Percentiles rank a stretch among this genome's conserved stretches.
Evolutionary conservation across 2,329 filamentous ascomycete species (phyloP).

Genomic region (Pseudogymnoascus sp.): DNA sequence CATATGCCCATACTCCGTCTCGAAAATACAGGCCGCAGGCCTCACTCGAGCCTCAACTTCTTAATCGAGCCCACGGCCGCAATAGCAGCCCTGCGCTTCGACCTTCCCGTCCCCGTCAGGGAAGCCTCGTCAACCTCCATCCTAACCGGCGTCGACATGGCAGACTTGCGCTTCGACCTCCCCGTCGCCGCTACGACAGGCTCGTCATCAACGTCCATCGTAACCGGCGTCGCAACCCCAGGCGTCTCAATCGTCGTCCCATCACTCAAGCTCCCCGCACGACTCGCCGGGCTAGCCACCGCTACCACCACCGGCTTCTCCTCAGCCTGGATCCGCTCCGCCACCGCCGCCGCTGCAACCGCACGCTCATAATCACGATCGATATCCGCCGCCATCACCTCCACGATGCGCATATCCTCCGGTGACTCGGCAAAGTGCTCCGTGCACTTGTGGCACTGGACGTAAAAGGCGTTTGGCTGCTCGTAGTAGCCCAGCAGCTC

Average conservation of each 20-base stretch:
- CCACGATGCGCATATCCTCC: slow-evolving; percentile 23
- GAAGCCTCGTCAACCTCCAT: background rate
- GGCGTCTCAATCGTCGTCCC: slow-evolving; percentile 26
- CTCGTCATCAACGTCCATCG: slow-evolving; percentile 15
- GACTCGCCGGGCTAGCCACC: slow-evolving; percentile 11
- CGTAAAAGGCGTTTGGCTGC: slow-evolving; percentile 39
- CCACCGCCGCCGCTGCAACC: background rate
- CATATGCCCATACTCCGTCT: background rate
- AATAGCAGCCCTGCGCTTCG: slow-evolving; percentile 2
- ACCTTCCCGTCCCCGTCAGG: background rate
- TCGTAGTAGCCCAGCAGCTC: slow-evolving; percentile 39
- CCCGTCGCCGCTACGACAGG: background rate
- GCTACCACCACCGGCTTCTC: background rate
- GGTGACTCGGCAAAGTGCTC: slow-evolving; percentile 28
- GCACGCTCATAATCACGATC: slow-evolving; percentile 16
- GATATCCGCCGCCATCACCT: slow-evolving; percentile 22
- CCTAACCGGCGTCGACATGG: background rate
- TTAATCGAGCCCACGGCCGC: background rate
- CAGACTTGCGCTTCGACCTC: background rate
- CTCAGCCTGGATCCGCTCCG: background rate
- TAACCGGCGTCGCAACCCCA: slow-evolving; percentile 21
- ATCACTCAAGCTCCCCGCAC: slow-evolving; percentile 24
- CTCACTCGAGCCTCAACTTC: background rate
- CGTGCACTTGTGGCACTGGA: slow-evolving; percentile 40
- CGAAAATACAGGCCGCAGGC: background rate